Percentiles rank a stretch among this genome's conserved stretches.
Conservation (phyloP, 345 rosid genomes). For the Cardamine occulta region DNA sequence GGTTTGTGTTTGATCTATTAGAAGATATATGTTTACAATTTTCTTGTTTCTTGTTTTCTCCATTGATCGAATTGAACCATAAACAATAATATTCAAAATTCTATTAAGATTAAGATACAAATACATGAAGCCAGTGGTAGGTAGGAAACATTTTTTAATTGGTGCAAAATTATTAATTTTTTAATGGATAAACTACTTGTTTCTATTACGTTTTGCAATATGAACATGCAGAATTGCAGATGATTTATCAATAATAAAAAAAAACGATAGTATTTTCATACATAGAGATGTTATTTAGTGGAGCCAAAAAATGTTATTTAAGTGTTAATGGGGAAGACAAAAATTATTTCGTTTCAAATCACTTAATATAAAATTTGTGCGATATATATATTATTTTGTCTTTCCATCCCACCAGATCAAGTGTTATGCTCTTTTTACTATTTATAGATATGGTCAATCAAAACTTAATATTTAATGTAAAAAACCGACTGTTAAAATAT, state of each 20-base stretch:
- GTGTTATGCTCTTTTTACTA: background rate
- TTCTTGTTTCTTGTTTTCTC: conserved; percentile 10
- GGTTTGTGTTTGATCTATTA: conserved; percentile 15
- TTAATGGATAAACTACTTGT: background rate
- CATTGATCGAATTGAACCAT: background rate
- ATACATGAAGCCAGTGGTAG: background rate
- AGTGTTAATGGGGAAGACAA: background rate
- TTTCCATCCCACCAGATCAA: background rate
- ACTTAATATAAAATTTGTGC: too few relatives aligned
- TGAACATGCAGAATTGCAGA: background rate
- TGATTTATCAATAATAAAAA: background rate
- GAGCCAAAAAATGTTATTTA: background rate
- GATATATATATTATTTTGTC: background rate
- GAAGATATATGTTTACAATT: background rate
- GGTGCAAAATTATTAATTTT: background rate
- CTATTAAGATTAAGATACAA: background rate
- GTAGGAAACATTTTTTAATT: background rate
- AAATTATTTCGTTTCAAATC: too few relatives aligned
- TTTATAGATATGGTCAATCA: background rate
- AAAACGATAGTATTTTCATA: background rate
- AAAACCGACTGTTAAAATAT: background rate
- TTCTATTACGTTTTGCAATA: background rate
- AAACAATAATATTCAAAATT: background rate
- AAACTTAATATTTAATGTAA: background rate
- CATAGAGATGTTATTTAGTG: too few relatives aligned